Percentiles rank a stretch among this genome's conserved stretches.
Conservation (phyloP, 2,329 filamentous ascomycete genomes). For the Furcasterigmium furcatum region DNA sequence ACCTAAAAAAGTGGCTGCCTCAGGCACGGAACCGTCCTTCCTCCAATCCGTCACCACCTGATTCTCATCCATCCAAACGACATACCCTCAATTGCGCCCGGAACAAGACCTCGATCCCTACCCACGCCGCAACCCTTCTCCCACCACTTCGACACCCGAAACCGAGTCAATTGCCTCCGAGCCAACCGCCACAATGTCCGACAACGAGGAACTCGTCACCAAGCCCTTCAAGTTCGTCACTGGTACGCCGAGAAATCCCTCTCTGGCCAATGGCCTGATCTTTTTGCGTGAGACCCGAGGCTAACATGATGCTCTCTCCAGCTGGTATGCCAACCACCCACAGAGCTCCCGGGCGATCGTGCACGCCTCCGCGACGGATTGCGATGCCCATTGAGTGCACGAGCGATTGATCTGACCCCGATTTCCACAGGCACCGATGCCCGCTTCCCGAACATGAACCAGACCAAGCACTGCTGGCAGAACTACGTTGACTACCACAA, state of each 20-base stretch:
- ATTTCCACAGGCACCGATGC: slow-evolving; percentile 83
- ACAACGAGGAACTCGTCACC: slow-evolving; percentile 76
- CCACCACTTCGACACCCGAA: slow-evolving; percentile 21
- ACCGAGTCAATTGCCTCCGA: slow-evolving; percentile 17
- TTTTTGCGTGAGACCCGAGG: slow-evolving; percentile 24
- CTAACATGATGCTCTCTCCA: slow-evolving; percentile 34
- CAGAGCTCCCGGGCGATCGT: background rate
- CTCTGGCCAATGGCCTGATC: slow-evolving; percentile 30
- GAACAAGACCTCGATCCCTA: slow-evolving; percentile 26
- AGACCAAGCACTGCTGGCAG: slow-evolving; percentile 99
- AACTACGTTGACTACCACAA: slow-evolving; percentile 99
- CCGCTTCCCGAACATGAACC: slow-evolving; percentile 98
- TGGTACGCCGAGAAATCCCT: slow-evolving; percentile 62
- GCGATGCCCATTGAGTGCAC: no score
- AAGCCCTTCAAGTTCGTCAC: slow-evolving; percentile 99
- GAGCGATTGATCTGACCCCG: background rate
- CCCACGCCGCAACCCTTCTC: slow-evolving; percentile 37
- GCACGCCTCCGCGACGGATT: no score
- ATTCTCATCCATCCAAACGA: slow-evolving; percentile 27
- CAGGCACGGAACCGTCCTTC: slow-evolving; percentile 20
- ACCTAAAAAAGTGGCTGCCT: slow-evolving; percentile 19
- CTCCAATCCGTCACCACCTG: slow-evolving; percentile 29
- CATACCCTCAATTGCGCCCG: slow-evolving; percentile 16
- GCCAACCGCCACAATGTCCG: slow-evolving; percentile 73
- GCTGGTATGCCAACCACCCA: slow-evolving; percentile 35